Evolutionary conservation across 371 early-diverging fungal genomes (phyloP), one percentile per base, ranked within the genome.

Genomic region (Entomophthora muscae): DNA sequence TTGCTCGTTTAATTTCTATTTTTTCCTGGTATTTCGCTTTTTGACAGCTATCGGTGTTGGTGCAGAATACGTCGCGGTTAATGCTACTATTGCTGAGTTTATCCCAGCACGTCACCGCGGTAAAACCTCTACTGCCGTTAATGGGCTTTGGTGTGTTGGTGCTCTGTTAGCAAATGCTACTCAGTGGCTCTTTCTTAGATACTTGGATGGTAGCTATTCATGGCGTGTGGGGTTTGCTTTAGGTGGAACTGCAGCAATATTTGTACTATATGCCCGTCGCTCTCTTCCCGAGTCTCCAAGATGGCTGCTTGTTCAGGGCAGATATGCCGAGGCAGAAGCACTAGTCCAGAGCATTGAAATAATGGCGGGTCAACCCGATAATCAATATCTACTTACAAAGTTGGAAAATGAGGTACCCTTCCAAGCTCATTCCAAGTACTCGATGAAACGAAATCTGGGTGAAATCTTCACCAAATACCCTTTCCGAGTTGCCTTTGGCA

Each of bases 251-350:
- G 61, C 61, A 12, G 23, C 61, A 2, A 30, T 61, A 12, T 61
- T 61, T 33, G 61, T 61, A n/a, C 31, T 61, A 33, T 33, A 32
- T 61, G 61, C 42, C 31, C 31, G 61, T 23, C 23, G 42, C n/a
- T 33, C 54, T 21, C 61, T 65, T 3, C 65, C 65, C 30, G 65
- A 65, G 54, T 65, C 65, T 13, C 65, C 65, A 17, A 57, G 65
- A 21, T 65, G 65, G 65, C 53, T 61, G 26, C 32, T 60, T 3
- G 33, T 32, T 42, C 60, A 61, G 53, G 60, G 61, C n/a, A 23
- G 65, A n/a, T 61, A 29, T 42, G 61, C 57, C n/a, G 65, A 65
- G 53, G 65, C 65, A 12, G 53, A 29, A 3, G 55, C 29, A n/a
- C 30, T 59, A 12, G 61, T 65, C 17, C 59, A 13, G 12, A 27